Evolutionary conservation across 1,284 basidiomycete species (phyloP).

Genomic region (Thelephora terrestris): DNA sequence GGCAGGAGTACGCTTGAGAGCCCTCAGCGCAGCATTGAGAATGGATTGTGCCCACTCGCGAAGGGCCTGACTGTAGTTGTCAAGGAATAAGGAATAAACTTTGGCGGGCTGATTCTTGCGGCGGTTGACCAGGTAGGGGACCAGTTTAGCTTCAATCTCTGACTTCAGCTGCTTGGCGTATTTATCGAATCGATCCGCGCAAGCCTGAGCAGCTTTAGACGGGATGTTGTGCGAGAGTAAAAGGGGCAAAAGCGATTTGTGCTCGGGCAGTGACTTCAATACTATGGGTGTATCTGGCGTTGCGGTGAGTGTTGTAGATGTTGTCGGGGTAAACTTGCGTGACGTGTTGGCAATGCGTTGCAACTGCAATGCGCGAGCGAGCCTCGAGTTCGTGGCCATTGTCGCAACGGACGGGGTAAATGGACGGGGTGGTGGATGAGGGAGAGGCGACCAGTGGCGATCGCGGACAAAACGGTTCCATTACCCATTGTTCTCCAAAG

Average conservation of each 20-base stretch:
- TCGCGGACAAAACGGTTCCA: neutral
- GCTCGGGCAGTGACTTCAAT: neutral
- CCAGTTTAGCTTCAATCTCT: neutral
- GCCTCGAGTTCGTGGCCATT: conserved; percentile 2
- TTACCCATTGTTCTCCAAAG: neutral
- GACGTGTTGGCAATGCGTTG: neutral
- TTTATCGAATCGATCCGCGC: neutral
- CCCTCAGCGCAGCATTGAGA: neutral
- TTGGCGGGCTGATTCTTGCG: neutral
- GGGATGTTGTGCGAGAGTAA: neutral
- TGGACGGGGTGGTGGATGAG: conserved; percentile 2
- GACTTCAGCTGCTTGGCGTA: neutral
- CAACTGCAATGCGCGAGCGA: neutral
- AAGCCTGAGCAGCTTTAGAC: neutral
- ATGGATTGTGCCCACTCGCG: neutral
- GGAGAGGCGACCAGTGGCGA: conserved; percentile 6
- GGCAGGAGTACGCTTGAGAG: neutral
- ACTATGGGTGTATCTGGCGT: neutral
- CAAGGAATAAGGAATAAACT: neutral
- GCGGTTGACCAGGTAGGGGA: neutral
- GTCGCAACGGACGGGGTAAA: conserved; percentile 4
- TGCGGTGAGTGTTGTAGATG: neutral
- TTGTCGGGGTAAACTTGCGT: neutral
- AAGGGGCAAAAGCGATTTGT: neutral
- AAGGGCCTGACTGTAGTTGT: neutral